phyloP scores from a whole-genome alignment of 2,329 filamentous ascomycete species.

The Fusarium albosuccineum region DNA sequence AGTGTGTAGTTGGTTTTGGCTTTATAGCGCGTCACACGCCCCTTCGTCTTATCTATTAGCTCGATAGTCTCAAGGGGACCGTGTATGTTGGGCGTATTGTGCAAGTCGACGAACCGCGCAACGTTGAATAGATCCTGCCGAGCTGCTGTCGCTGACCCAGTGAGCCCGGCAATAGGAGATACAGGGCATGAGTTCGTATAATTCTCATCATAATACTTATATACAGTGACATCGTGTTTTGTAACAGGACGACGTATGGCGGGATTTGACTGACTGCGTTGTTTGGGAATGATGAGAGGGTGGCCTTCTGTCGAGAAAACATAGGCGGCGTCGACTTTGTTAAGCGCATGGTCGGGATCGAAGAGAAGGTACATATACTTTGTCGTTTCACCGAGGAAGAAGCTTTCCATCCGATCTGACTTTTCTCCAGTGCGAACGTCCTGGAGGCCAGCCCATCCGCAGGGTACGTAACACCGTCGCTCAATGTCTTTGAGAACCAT shows the following conservation, averaged over 20 bases:
- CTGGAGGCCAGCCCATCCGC: conserved; percentile 92
- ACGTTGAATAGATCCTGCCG: conserved; percentile 89
- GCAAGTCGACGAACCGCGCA: conserved; percentile 84
- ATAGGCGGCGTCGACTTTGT: conserved; percentile 85
- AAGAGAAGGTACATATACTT: conserved; percentile 97
- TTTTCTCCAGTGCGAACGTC: conserved; percentile 86
- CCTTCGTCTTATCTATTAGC: conserved; percentile 60
- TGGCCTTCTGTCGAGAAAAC: conserved; percentile 98
- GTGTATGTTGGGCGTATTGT: conserved; percentile 78
- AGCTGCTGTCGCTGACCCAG: conserved; percentile 83
- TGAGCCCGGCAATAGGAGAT: conserved; percentile 71
- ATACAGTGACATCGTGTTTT: conserved; percentile 40
- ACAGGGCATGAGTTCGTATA: conserved; percentile 76
- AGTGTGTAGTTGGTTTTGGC: conserved; percentile 83
- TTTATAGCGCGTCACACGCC: conserved; percentile 54
- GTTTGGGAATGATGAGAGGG: conserved; percentile 82
- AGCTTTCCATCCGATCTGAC: conserved; percentile 97
- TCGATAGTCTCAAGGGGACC: conserved; percentile 55
- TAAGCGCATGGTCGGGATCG: conserved; percentile 86
- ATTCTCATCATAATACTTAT: conserved; percentile 56
- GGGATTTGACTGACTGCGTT: conserved; percentile 40
- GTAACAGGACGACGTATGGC: conserved; percentile 10
- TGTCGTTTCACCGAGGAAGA: conserved; percentile 95
- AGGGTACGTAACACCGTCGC: conserved; percentile 87
- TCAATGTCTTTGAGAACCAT: conserved; percentile 94